Conservation (phyloP, 108 stramenopile genomes). For the Nitzschia sp. region DNA sequence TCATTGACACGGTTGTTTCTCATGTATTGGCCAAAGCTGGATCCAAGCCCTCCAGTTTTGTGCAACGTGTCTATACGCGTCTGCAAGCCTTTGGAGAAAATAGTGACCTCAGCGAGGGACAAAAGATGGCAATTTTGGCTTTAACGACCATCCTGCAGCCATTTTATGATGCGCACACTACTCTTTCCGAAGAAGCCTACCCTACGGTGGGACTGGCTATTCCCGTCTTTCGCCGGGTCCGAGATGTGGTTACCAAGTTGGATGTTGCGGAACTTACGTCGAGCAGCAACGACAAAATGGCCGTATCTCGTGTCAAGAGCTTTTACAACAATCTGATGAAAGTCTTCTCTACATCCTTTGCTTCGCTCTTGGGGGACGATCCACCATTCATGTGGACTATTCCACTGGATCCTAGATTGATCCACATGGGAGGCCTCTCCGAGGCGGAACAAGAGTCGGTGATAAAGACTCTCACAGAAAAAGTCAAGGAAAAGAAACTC, state of each 20-base stretch:
- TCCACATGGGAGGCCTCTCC: slow-evolving; percentile 37
- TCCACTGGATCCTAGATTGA: slow-evolving; percentile 36
- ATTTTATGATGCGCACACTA: slow-evolving; percentile 33
- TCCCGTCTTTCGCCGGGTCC: slow-evolving; percentile 23
- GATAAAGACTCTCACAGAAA: neutral
- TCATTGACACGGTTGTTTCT: neutral
- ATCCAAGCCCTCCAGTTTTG: neutral
- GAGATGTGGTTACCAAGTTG: slow-evolving; percentile 10
- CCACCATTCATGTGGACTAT: slow-evolving; percentile 32
- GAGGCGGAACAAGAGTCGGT: slow-evolving; percentile 17
- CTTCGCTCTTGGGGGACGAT: neutral
- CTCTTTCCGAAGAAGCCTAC: slow-evolving; percentile 27
- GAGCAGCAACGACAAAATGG: neutral
- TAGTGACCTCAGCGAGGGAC: neutral
- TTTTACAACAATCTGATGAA: slow-evolving; percentile 2
- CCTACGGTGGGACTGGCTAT: slow-evolving; percentile 31
- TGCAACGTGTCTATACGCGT: neutral
- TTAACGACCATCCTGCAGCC: slow-evolving; percentile 16
- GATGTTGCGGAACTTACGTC: neutral
- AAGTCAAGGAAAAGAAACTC: slow-evolving; percentile 2
- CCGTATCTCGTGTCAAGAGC: neutral
- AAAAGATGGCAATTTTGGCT: neutral
- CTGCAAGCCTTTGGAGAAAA: neutral
- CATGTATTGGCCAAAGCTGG: neutral
- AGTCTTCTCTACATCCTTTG: slow-evolving; percentile 15